Base-by-base conservation (phyloP, 352 stramenopile species). In the Globisporangium mamillatum region DNA sequence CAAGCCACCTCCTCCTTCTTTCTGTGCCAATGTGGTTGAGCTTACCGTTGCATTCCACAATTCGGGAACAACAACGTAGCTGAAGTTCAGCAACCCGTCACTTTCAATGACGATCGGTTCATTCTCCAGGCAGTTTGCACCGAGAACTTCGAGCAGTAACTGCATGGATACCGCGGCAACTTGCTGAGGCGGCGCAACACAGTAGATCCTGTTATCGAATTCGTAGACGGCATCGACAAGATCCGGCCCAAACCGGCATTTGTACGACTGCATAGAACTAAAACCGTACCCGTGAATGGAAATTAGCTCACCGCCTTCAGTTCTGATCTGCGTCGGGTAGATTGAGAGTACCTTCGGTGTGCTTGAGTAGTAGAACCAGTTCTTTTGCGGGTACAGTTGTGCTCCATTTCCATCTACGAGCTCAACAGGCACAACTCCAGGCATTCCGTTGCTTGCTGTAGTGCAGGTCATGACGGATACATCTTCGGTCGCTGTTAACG, bases 311-410 rank as follows among this genome's bases (percentile, higher is more conserved):
- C 68, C 74, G 38, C 72, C 72, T 32, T 60, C 63, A 29, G 64
- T 20, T 22, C 29, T 77, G 4, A 64, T 69, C 41, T 41, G 67
- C 5, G 9, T 62, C 38, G 67, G 74, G 36, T 41, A 72, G 52
- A 86, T 70, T 4, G 68, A 52, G 54, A 63, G 60, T 4, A 83
- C 34, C 6, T 66, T 71, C 9, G 78, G 72, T 34, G 68, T 18
- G 25, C 50, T 38, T 10, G 72, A 52, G 44, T 83, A 80, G 52
- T 68, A 71, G 62, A 82, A 84, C 76, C 76, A 84, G n/a, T 54
- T 66, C 14, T 52, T 72, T 53, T 72, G 65, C 6, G 63, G 8
- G 27, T 59, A 63, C 36, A 74, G 1, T 4, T 16, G 7, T 3
- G 25, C 14, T 0, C 56, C 56, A 25, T 70, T 4, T 0, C 62